These are phyloP conservation scores for Fusarium fujikuroi DNA, from an alignment of 2,329 filamentous ascomycete species.

Conservation along the genomic window DNA sequence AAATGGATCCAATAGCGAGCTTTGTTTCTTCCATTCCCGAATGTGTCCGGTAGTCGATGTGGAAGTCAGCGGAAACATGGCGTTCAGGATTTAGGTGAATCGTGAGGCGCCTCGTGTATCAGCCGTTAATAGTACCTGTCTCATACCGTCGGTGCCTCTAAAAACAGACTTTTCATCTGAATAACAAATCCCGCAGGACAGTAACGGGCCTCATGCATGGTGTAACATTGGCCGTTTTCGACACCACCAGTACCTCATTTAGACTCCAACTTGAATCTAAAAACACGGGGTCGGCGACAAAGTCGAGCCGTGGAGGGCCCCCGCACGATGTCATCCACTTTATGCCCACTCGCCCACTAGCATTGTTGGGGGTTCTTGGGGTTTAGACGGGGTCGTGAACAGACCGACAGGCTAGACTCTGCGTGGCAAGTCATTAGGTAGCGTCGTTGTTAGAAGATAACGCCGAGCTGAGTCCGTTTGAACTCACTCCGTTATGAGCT, in stretches of 20 bases:
- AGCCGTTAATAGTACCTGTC: slow-evolving; percentile 15
- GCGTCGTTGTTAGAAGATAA: slow-evolving; percentile 30
- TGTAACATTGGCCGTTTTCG: slow-evolving; percentile 25
- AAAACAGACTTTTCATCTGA: slow-evolving; percentile 7
- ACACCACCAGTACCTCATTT: slow-evolving; percentile 10
- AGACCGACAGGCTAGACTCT: slow-evolving; percentile 27
- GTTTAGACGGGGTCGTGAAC: slow-evolving; percentile 18
- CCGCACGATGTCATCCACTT: neutral
- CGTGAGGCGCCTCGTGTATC: slow-evolving; percentile 32
- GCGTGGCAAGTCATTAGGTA: slow-evolving; percentile 12
- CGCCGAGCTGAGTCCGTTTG: slow-evolving; percentile 32
- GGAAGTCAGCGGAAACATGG: slow-evolving; percentile 7
- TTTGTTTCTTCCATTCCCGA: slow-evolving; percentile 19
- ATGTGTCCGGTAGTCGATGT: slow-evolving; percentile 7
- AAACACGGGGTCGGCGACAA: slow-evolving; percentile 37
- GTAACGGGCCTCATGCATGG: slow-evolving; percentile 1
- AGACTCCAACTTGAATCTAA: slow-evolving; percentile 16
- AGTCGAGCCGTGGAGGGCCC: slow-evolving; percentile 29
- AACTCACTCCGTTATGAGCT: neutral
- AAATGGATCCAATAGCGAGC: slow-evolving; percentile 1
- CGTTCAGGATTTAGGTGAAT: slow-evolving; percentile 11
- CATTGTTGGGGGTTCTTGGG: slow-evolving; percentile 34
- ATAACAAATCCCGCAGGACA: slow-evolving; percentile 5
- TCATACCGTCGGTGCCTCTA: slow-evolving; percentile 12
- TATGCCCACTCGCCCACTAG: slow-evolving; percentile 8